Percentiles rank a stretch among this genome's conserved stretches.
Evolutionary conservation across 208 protist species (phyloP).

Genomic region (Leishmania amazonensis): DNA sequence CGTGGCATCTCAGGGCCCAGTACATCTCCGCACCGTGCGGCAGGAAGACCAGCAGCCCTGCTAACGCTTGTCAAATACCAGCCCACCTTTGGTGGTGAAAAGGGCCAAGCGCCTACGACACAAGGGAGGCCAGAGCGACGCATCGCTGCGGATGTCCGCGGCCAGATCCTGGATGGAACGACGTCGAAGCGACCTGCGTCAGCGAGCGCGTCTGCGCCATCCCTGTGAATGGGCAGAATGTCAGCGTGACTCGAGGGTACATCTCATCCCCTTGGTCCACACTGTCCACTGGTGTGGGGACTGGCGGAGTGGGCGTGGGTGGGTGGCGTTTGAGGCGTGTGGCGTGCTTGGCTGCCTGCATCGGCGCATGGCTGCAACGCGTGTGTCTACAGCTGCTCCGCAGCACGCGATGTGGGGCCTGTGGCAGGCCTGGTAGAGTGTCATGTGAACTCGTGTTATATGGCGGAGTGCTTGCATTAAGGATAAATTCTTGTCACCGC

Average conservation of each 20-base stretch:
- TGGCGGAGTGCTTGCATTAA: not conserved
- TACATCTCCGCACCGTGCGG: too few relatives aligned
- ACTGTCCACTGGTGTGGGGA: not conserved
- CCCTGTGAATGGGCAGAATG: not conserved
- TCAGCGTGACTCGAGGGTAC: not conserved
- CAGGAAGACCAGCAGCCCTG: too few relatives aligned
- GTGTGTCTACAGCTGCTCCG: not conserved
- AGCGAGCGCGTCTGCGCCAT: not conserved
- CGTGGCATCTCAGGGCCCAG: not conserved
- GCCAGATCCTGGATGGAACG: not conserved
- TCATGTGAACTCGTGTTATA: not conserved
- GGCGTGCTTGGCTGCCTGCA: not conserved
- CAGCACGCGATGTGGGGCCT: not conserved
- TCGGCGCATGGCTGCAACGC: not conserved
- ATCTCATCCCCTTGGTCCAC: not conserved
- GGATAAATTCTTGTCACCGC: not conserved
- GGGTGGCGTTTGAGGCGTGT: not conserved
- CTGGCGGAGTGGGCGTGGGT: not conserved
- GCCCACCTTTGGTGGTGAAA: too few relatives aligned
- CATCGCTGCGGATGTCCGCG: not conserved
- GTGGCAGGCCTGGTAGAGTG: not conserved
- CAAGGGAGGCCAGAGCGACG: not conserved
- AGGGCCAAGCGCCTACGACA: not conserved
- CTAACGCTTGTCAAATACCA: too few relatives aligned
- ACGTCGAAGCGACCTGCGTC: not conserved